Base-by-base conservation (phyloP, 192 early-diverging fungal species). In the Gaertneriomyces sp. region DNA sequence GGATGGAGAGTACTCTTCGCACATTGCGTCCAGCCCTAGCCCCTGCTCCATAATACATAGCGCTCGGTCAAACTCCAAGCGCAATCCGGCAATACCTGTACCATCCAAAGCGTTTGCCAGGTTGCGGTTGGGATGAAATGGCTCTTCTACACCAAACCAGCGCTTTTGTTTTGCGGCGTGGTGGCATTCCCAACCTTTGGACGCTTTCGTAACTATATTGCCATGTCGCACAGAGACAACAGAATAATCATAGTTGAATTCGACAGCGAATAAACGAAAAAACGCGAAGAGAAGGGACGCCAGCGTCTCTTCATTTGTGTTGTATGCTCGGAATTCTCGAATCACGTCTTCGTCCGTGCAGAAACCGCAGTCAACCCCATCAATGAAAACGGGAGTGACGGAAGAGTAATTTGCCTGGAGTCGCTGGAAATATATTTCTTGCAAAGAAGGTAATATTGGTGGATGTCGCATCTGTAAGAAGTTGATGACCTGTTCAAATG, bases 121-220 rank as follows among this genome's bases (percentile, higher is more conserved):
- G 53, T 98, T 98, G 41, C 93, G 81, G 61, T 83, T 81, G 0
- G 88, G 87, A 64, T 92, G 87, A 65, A 98, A 92, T 6, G 94
- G 94, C 74, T 96, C 94, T 63, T 98, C 95, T 11, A 96, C 87
- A 70, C 94, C 94, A 17, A 98, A 78, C 51, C 89, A 72, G 42
- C 81, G 79, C 10, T 58, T 55, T 33, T 33, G 25, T 2, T 33
- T 33, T 33, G 25, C 25, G 25, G 25, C 25, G 25, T 33, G 25
- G 25, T 33, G 25, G 62, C 84, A 87, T 63, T 94, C 86, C 94
- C 95, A 98, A 11, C 88, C 90, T 73, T 94, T 95, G 49, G 87
- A 83, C 25, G 68, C 75, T 75, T 98, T 96, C 10, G 80, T 84
- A 65, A 96, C 68, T 46, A 87, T 84, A 42, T 84, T 73, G 3